Base-by-base conservation (phyloP, 805 yeast species). In the Kodamaea kaohsiungensis region DNA sequence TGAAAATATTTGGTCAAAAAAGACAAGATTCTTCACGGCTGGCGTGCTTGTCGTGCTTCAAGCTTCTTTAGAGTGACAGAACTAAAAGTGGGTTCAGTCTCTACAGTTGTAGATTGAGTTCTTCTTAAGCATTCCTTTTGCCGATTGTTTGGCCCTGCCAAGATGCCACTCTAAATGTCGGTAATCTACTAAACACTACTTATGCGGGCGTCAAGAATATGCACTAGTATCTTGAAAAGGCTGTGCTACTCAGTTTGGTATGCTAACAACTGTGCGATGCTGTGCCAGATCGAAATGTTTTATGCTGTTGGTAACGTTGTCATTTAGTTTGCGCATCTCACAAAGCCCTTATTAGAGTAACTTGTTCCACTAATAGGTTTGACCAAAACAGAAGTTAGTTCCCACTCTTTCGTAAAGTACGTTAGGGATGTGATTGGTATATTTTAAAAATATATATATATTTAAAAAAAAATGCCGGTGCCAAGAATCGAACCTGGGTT, bases 401-500 rank as follows among this genome's bases (percentile, higher is more conserved):
- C 35, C 35, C 35, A 9, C 13, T 30, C 35, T 2, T 30, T n/a
- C n/a, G n/a, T n/a, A n/a, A n/a, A n/a, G n/a, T 27, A 27, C 33
- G 33, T n/a, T n/a, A n/a, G 33, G 33, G 33, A 27, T 27, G 33
- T 27, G 8, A 27, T 27, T 6, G 9, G 33, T 27, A 27, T 9
- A 9, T 7, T n/a, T n/a, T n/a, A n/a, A n/a, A n/a, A n/a, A n/a
- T n/a, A n/a, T n/a, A n/a, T n/a, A n/a, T n/a, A n/a, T n/a, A n/a
- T 30, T 30, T 5, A 5, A 63, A 66, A 65, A 65, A 47, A 52
- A 27, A 10, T 56, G 59, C 59, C 59, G 59, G 53, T 48, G 58
- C 60, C 60, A 57, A 57, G 60, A 57, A 57, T 57, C 60, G 60
- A 57, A 57, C 60, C 50, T 57, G 60, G 60, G 60, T 57, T 52